Percentiles rank a stretch among this genome's conserved stretches.
These are phyloP conservation scores for Trypanosoma caninum DNA, from an alignment of 208 protist genomes.

Conservation along the genomic window DNA sequence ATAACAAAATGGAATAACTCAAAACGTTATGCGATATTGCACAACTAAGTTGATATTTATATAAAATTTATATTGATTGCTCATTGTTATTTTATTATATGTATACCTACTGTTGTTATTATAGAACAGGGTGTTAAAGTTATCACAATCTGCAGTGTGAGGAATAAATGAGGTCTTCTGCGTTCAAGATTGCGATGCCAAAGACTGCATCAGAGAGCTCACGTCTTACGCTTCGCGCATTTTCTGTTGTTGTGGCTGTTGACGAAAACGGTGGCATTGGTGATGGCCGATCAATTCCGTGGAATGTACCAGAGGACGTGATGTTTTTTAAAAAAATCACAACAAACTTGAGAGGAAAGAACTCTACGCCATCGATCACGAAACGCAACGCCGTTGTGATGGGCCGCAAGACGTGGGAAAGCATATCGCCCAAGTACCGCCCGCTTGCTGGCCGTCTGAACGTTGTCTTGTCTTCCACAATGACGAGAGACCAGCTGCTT, in stretches of 20 bases:
- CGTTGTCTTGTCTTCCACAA: conserved; percentile 80
- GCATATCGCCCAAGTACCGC: conserved; percentile 86
- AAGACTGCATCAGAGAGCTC: conserved; percentile 39
- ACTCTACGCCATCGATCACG: conserved; percentile 22
- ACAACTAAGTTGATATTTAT: too few relatives aligned
- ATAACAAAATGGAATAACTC: too few relatives aligned
- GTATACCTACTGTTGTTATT: too few relatives aligned
- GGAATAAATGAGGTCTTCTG: too few relatives aligned
- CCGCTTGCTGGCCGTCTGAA: conserved; percentile 91
- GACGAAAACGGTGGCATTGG: conserved; percentile 79
- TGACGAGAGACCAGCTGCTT: conserved; percentile 46
- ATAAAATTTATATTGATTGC: too few relatives aligned
- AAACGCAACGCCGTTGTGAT: conserved; percentile 95
- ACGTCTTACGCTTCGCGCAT: conserved; percentile 52
- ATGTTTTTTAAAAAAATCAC: conserved; percentile 83
- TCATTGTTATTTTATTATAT: too few relatives aligned
- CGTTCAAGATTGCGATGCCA: conserved; percentile 75
- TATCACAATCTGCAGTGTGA: neutral
- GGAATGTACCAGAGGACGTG: conserved; percentile 87
- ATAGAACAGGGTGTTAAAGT: neutral
- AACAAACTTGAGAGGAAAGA: conserved; percentile 67
- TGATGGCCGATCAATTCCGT: conserved; percentile 75
- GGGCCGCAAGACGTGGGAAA: conserved; percentile 97
- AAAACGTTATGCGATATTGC: too few relatives aligned
- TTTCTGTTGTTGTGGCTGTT: conserved; percentile 72